Evolutionary conservation across 495 filamentous ascomycete species (phyloP).

Genomic region (Hyaloscypha finlandica): DNA sequence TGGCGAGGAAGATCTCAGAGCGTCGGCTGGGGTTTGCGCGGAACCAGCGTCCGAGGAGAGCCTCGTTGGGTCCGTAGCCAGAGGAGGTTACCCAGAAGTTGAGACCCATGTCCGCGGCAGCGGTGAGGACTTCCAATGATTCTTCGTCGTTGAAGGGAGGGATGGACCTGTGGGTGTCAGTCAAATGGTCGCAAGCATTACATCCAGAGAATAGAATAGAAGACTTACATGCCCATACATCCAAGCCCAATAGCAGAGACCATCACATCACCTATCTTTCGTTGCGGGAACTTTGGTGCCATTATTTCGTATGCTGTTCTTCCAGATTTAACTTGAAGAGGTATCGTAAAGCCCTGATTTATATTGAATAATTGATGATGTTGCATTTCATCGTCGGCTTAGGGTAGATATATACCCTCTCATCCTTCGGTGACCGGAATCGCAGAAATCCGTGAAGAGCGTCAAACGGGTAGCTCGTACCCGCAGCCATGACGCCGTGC

Average conservation of each 20-base stretch:
- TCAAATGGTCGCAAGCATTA: conserved; percentile 15
- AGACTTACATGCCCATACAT: conserved; percentile 42
- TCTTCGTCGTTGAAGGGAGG: conserved; percentile 37
- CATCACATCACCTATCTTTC: conserved; percentile 40
- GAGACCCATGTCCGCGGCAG: conserved; percentile 32
- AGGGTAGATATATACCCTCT: no score
- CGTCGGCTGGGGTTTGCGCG: conserved; percentile 31
- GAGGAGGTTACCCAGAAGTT: conserved; percentile 34
- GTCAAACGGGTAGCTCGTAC: no score
- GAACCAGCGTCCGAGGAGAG: conserved; percentile 22
- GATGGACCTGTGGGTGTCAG: conserved; percentile 20
- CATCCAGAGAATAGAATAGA: not conserved
- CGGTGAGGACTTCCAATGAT: conserved; percentile 38
- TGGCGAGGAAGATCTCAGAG: conserved; percentile 51
- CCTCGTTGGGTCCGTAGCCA: conserved; percentile 20
- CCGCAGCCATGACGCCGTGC: no score
- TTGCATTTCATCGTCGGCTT: no score
- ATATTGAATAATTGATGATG: no score
- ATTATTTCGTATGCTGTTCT: not conserved
- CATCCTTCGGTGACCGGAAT: no score
- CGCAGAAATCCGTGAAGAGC: no score
- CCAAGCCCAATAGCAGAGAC: conserved; percentile 45
- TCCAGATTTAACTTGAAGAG: no score
- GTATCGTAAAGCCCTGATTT: no score
- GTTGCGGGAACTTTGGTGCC: conserved; percentile 30